Base-by-base conservation (phyloP, 257 asterid genomes). In the Paraleonurus japonicus region DNA sequence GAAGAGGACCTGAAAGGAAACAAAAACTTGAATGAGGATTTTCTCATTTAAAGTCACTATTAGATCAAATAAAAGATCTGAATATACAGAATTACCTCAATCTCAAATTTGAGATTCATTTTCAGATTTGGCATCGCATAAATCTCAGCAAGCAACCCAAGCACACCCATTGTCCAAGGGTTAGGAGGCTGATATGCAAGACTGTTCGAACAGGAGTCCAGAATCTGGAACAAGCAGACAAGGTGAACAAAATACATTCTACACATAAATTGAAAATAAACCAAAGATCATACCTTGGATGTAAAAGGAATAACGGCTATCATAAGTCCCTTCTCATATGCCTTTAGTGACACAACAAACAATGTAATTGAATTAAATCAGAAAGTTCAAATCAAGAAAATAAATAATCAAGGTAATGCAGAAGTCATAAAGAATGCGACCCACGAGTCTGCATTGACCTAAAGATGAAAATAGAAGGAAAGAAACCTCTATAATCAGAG, bases 141-240 rank as follows among this genome's bases (percentile, higher is more conserved):
- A 54, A 95, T 95, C 85, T 95, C 99, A 70, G 90, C 86, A 63
- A 95, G 93, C 78, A 95, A 82, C 73, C 88, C 97, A 78, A 95
- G 97, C 73, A 95, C 86, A 72, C 90, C 99, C 97, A 95, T 95
- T 67, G 99, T 95, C 99, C 99, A 92, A 3, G 99, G 99, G 72
- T 95, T 92, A 47, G 99, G 99, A 39, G 99, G 99, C 77, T 83
- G 98, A 86, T 92, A 95, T 30, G 95, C 99, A 53, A 90, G 72
- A 81, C 99, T 92, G 85, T 73, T 90, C 32, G 93, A 96, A 77
- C 99, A 92, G 69, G 99, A 88, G 73, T 92, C 98, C 74, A 95
- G 78, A 78, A 87, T 75, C 99, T 95, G 87, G 70, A 84, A 65
- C 71, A 77, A 10, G 43, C 17, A 47, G 43, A 59, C 32, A 68